These are phyloP conservation scores for Drechslerella stenobrocha DNA, from an alignment of 2,329 filamentous ascomycete genomes.

Conservation along the genomic window DNA sequence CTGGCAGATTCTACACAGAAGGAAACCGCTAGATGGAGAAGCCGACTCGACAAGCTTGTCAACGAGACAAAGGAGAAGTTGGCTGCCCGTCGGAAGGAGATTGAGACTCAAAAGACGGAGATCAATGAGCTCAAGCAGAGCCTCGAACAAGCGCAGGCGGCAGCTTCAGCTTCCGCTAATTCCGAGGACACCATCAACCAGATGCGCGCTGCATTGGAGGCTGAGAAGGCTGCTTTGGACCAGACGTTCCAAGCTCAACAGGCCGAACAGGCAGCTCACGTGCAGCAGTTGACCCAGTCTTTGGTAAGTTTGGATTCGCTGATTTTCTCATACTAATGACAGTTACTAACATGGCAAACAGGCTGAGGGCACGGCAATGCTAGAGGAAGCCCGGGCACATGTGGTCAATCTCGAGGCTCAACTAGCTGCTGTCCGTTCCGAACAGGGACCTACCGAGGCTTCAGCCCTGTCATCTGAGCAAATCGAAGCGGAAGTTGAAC, in stretches of 20 bases:
- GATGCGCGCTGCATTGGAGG: constrained; percentile 21
- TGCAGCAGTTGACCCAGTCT: constrained; percentile 35
- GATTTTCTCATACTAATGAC: background rate
- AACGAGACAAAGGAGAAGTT: constrained; percentile 51
- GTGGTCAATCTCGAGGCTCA: constrained; percentile 29
- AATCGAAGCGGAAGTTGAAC: constrained; percentile 51
- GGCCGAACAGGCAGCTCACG: constrained; percentile 29
- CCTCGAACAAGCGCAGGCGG: constrained; percentile 30
- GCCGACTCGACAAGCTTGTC: constrained; percentile 51
- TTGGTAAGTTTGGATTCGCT: constrained; percentile 18
- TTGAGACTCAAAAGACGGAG: constrained; percentile 40
- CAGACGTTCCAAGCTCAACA: constrained; percentile 35
- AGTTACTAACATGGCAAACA: constrained; percentile 10
- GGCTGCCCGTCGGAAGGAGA: constrained; percentile 22
- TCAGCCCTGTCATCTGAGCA: constrained; percentile 23
- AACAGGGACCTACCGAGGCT: constrained; percentile 9
- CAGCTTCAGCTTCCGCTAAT: constrained; percentile 10
- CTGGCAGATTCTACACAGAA: constrained; percentile 40
- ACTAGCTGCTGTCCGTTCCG: constrained; percentile 20
- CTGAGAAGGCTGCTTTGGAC: constrained; percentile 20
- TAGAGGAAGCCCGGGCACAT: constrained; percentile 26
- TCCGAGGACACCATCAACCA: constrained; percentile 26
- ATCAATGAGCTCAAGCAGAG: constrained; percentile 25
- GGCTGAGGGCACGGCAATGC: constrained; percentile 14
- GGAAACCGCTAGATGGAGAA: constrained; percentile 48